phyloP scores from a whole-genome alignment of 2,329 filamentous ascomycete genomes.

The Botryotinia calthae region DNA sequence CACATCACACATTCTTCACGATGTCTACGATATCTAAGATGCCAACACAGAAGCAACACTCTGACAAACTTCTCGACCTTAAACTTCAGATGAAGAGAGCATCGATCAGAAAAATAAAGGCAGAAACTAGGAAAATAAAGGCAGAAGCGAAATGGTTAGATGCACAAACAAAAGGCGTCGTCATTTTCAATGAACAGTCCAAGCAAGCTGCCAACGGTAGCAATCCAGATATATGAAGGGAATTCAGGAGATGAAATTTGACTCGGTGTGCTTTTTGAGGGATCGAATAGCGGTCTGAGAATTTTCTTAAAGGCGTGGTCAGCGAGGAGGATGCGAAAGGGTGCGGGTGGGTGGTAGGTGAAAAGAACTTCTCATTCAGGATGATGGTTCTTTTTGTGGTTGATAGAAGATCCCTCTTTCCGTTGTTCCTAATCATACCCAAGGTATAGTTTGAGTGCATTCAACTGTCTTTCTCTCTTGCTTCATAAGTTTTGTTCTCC shows the following conservation, averaged over 20 bases:
- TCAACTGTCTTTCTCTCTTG: background rate
- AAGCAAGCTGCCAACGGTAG: background rate
- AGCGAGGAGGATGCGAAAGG: background rate
- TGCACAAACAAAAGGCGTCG: background rate
- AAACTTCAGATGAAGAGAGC: background rate
- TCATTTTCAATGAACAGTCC: background rate
- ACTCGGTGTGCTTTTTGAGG: background rate
- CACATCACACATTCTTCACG: too few species aligned
- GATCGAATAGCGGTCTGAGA: background rate
- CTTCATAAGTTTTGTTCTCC: background rate
- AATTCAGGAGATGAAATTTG: background rate
- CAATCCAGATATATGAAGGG: background rate
- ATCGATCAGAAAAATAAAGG: background rate
- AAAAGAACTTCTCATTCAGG: background rate
- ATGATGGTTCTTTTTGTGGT: background rate
- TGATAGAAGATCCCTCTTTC: background rate
- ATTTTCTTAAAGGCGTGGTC: background rate
- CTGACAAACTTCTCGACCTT: background rate
- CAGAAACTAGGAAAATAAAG: background rate
- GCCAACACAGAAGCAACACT: background rate
- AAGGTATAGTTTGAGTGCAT: background rate
- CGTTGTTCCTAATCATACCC: background rate
- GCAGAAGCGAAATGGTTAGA: background rate
- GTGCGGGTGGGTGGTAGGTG: background rate
- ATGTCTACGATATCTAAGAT: background rate